A percentile compares a stretch with the other conserved stretches of the same genome.
Evolutionary conservation across 306 rosid genomes (phyloP).

Genomic region (Quercus gilva): DNA sequence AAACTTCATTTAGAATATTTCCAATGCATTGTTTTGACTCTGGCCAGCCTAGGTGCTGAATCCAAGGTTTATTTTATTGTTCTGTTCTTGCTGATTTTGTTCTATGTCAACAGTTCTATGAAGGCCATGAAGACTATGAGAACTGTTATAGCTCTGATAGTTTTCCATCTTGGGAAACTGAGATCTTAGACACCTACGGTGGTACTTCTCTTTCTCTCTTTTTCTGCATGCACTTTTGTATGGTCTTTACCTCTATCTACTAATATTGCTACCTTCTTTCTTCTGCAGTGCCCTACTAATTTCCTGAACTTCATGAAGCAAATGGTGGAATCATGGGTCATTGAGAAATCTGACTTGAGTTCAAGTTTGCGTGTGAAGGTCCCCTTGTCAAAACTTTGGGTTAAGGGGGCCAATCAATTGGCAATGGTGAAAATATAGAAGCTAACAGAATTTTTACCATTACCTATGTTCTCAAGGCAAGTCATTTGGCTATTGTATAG

Average conservation of each 20-base stretch:
- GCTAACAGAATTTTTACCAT: slow-evolving; percentile 6
- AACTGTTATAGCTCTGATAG: background rate
- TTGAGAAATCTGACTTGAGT: slow-evolving; percentile 11
- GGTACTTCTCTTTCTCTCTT: background rate
- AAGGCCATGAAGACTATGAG: slow-evolving; percentile 1
- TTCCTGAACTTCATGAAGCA: background rate
- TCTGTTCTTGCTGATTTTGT: too few relatives aligned
- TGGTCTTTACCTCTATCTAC: background rate
- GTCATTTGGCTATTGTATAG: slow-evolving; percentile 38
- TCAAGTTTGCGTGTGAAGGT: background rate
- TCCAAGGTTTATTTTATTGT: too few relatives aligned
- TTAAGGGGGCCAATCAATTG: slow-evolving; percentile 2
- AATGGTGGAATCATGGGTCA: slow-evolving; percentile 11
- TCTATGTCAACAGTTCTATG: slow-evolving; percentile 8
- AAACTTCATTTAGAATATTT: too few relatives aligned
- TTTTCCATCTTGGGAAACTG: background rate
- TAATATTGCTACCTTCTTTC: background rate
- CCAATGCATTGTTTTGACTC: too few relatives aligned
- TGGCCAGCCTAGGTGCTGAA: too few relatives aligned
- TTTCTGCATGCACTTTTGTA: background rate
- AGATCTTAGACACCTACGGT: background rate
- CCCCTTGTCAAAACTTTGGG: slow-evolving; percentile 9
- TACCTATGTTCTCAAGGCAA: slow-evolving; percentile 23
- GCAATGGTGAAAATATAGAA: slow-evolving; percentile 13
- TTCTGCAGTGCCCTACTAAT: background rate